Evolutionary conservation across 768 basidiomycete genomes (phyloP).

Genomic region (Crucibulum laeve): DNA sequence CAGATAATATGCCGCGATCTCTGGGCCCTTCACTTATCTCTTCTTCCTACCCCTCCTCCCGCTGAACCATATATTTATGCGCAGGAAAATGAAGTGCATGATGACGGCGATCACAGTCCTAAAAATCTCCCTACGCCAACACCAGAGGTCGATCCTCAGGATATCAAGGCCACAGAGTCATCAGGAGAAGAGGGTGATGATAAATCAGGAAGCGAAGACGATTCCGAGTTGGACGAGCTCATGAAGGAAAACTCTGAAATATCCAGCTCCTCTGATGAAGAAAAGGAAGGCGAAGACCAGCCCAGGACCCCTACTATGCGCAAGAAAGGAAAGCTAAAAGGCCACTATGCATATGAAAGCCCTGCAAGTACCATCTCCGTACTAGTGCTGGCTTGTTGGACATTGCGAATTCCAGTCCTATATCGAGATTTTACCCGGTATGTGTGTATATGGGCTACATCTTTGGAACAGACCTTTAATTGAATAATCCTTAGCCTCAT

Average conservation of each 20-base stretch:
- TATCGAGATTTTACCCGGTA: conserved; percentile 75
- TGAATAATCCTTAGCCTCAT: conserved; percentile 56
- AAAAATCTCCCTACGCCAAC: conserved; percentile 4
- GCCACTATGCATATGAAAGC: conserved; percentile 26
- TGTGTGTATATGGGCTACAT: conserved; percentile 15
- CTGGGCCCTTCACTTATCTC: conserved; percentile 73
- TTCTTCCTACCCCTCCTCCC: conserved; percentile 55
- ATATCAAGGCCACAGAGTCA: no score
- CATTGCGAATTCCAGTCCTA: conserved; percentile 69
- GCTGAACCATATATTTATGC: conserved; percentile 53
- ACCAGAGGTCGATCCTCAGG: no score
- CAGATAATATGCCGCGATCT: conserved; percentile 74
- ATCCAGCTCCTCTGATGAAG: conserved; percentile 30
- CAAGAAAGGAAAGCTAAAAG: conserved; percentile 13
- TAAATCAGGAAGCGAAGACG: conserved; percentile 15
- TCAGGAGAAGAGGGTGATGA: conserved; percentile 1
- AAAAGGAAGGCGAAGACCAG: conserved; percentile 16
- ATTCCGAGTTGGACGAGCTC: conserved; percentile 36
- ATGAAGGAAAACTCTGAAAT: conserved; percentile 39
- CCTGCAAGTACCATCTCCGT: conserved; percentile 55
- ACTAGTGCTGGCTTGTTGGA: conserved; percentile 75
- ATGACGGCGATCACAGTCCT: conserved; percentile 3
- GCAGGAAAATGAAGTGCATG: conserved; percentile 22
- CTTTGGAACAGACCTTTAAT: conserved; percentile 4
- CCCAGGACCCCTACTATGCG: conserved; percentile 3